Evolutionary conservation across 202 grass and related monocot genomes (phyloP).

Genomic region (Dendrocalamus latiflorus): DNA sequence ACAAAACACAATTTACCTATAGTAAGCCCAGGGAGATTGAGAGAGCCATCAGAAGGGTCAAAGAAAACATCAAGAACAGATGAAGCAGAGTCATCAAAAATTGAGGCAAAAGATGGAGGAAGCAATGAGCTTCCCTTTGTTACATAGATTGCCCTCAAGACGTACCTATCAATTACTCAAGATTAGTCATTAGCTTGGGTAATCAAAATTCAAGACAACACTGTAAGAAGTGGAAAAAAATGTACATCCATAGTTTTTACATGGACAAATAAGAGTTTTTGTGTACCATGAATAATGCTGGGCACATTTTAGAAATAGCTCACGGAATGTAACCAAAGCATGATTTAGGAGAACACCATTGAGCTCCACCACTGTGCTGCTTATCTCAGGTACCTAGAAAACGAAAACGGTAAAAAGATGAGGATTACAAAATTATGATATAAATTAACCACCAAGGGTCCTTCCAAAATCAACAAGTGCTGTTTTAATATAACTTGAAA

Average conservation of each 20-base stretch:
- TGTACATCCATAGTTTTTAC: neutral
- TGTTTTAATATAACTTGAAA: conserved; percentile 11
- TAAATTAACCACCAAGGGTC: neutral
- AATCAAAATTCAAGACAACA: conserved; percentile 14
- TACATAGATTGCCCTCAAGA: conserved; percentile 71
- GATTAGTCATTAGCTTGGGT: conserved; percentile 1
- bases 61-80: conserved; percentile 97
- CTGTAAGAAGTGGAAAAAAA: neutral
- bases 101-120: conserved; percentile 86
- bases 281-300: conserved; percentile 85
- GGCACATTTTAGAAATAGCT: conserved; percentile 77
- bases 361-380: conserved; percentile 64
- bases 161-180: conserved; percentile 52
- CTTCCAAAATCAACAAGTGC: neutral
- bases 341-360: conserved; percentile 87
- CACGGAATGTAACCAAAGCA: conserved; percentile 83
- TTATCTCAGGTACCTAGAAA: conserved; percentile 67
- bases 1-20: conserved; percentile 50
- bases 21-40: conserved; percentile 74
- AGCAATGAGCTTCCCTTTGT: conserved; percentile 76
- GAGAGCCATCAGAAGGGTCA: conserved; percentile 77
- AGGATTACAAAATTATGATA: neutral
- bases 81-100: conserved; percentile 81
- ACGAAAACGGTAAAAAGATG: neutral
- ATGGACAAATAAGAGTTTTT: neutral